Evolutionary conservation across 768 basidiomycete species (phyloP).

Genomic region (Serpula lacrymans): DNA sequence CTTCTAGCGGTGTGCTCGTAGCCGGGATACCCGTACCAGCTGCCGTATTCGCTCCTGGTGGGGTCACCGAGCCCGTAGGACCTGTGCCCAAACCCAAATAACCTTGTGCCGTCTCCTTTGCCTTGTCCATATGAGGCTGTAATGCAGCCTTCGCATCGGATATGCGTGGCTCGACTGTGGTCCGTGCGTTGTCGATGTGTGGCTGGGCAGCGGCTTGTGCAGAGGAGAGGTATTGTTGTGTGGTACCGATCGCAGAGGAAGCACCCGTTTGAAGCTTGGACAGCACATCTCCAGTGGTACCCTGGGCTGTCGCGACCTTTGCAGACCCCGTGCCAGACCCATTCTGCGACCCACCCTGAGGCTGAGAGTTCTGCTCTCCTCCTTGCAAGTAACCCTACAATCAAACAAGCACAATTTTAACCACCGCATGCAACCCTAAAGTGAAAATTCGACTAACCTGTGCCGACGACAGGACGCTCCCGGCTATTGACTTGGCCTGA

Average conservation of each 20-base stretch:
- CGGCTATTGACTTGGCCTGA: conserved; percentile 49
- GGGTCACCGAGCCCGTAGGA: conserved; percentile 6
- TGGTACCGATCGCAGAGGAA: conserved; percentile 24
- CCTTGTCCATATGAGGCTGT: conserved; percentile 32
- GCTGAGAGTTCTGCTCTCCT: conserved; percentile 11
- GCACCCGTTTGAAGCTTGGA: conserved; percentile 29
- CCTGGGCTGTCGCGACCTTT: conserved; percentile 24
- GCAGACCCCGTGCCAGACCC: conserved; percentile 21
- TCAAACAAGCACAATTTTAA: conserved; percentile 1
- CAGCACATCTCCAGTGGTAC: conserved; percentile 28
- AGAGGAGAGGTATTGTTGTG: conserved; percentile 26
- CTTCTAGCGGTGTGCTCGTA: conserved; percentile 14
- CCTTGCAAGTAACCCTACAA: not conserved
- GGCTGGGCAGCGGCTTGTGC: conserved; percentile 20
- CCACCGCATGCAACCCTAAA: not conserved
- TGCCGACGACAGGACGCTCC: conserved; percentile 41
- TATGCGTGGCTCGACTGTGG: conserved; percentile 34
- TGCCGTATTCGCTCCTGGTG: conserved; percentile 4
- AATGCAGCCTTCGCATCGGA: conserved; percentile 36
- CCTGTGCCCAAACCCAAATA: conserved; percentile 12
- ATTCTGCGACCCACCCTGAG: conserved; percentile 2
- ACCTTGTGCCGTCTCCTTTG: conserved; percentile 15
- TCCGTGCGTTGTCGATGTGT: conserved; percentile 20
- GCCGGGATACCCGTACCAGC: conserved; percentile 11
- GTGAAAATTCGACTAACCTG: conserved; percentile 28